Base-by-base conservation (phyloP, 2,329 filamentous ascomycete species). In the Claviceps humidiphila region DNA sequence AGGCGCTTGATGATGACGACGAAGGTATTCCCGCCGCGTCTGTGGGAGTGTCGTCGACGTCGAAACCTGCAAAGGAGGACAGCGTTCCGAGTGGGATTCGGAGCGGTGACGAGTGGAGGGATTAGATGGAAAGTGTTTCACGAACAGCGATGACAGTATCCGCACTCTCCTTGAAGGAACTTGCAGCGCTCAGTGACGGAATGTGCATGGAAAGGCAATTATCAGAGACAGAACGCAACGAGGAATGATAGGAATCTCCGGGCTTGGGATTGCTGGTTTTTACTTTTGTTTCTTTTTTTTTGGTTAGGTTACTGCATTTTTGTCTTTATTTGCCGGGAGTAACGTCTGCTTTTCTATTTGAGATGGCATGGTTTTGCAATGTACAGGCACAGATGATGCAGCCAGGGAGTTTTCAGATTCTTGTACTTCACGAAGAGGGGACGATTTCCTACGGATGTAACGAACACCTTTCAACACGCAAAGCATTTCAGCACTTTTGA, bases 91-190 rank as follows among this genome's bases (percentile, higher is more conserved):
- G 62, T 45, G 72, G 69, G 3, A 63, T 75, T n/a, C 64, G 67
- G 37, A 68, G 63, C n/a, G 73, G 72, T 13, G 68, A 74, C 51
- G 74, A 74, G 54, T 76, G 74, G 74, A 62, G 66, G 24, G 68
- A 71, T 51, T 71, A 59, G 60, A 55, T 22, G 9, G 9, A 4
- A 34, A 34, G 30, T 4, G 30, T 34, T 34, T 24, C 17, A 22
- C 40, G 16, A 42, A 8, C 8, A 42, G 40, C 40, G 30, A 34
- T 34, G 4, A 34, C 30, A 34, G 30, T 34, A 34, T 22, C 20
- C 17, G 9, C 11, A 43, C 20, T 34, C 30, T 34, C 30, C 30
- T 34, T 34, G 9, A 34, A 34, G 9, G 4, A 4, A 34, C 30
- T 34, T 24, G 22, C 16, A 40, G 13, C 14, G 39, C n/a, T 47